These are phyloP conservation scores for Hemerocallis citrina DNA, from an alignment of 106 monocot species.

Conservation along the genomic window DNA sequence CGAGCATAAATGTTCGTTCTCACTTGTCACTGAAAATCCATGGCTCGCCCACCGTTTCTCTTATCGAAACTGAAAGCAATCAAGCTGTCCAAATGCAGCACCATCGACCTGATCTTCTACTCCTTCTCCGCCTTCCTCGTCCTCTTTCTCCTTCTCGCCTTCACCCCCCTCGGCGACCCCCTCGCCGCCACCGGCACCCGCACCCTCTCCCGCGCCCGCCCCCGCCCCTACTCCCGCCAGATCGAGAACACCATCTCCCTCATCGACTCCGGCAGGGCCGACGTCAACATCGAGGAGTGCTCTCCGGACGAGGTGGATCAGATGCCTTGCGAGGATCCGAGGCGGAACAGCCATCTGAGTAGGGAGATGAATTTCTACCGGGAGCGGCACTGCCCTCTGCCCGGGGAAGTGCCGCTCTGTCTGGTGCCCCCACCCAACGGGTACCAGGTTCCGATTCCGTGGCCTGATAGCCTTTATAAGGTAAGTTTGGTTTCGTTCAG, in stretches of 20 bases:
- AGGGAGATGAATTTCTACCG: constrained; percentile 86
- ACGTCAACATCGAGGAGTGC: constrained; percentile 29
- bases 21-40: no score
- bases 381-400: constrained; percentile 73
- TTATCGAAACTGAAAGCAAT: no score
- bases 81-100: no score
- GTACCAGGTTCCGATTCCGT: constrained; percentile 54
- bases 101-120: constrained; percentile 24
- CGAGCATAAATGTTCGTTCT: no score
- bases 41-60: no score
- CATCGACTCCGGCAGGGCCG: constrained; percentile 21
- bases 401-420: constrained; percentile 49
- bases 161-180: constrained; percentile 73
- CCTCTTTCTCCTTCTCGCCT: constrained; percentile 58
- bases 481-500: constrained; percentile 10
- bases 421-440: constrained; percentile 66
- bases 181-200: constrained; percentile 68
- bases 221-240: constrained; percentile 9
- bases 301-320: constrained; percentile 61
- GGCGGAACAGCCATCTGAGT: constrained; percentile 62
- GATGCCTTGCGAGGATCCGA: constrained; percentile 96
- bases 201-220: constrained; percentile 23
- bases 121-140: constrained; percentile 38
- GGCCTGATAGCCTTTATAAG: constrained; percentile 94
- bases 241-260: constrained; percentile 39